Base-by-base conservation (phyloP, 1,139 yeast genomes). In the Yamadazyma mexicana region DNA sequence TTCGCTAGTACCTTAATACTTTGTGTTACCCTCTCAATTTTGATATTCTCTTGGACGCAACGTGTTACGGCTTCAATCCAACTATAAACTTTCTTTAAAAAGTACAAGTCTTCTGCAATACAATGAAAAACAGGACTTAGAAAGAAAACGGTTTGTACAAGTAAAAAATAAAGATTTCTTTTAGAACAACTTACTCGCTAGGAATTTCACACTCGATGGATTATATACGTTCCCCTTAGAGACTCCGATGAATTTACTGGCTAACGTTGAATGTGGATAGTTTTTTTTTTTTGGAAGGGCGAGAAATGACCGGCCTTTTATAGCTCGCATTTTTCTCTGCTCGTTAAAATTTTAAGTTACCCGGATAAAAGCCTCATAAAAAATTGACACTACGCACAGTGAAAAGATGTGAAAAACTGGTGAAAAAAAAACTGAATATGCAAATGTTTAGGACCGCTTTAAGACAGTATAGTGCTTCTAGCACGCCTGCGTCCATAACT, bases 401-500 rank as follows among this genome's bases (percentile, higher is more conserved):
- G n/a, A n/a, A n/a, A n/a, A n/a, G n/a, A n/a, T n/a, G n/a, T n/a
- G 11, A 17, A 28, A 28, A 28, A 15, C 14, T 23, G 17, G 34
- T 42, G 45, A 42, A 42, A 42, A 42, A 27, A 39, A 33, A 32
- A 28, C 7, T 26, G 27, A 5, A 12, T 11, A 26, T 12, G 9
- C 23, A 6, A 12, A 45, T 45, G 48, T 31, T 45, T 28, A 45
- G 37, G 25, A 43, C 30, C 26, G 32, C 37, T 16, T 18, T 39
- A 30, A 43, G 48, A 34, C 17, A 28, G n/a, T 40, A 43, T 35
- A 39, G 45, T 33, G 38, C 28, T 17, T 17, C 37, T 10, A 39
- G 30, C 17, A 22, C 28, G 3, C 42, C 42, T 4, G 31, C 22
- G 22, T 6, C 39, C 22, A 54, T 63, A 29, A 54, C 62, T 7